Conservation (phyloP, 2,329 filamentous ascomycete species). For the Talaromyces sp. region DNA sequence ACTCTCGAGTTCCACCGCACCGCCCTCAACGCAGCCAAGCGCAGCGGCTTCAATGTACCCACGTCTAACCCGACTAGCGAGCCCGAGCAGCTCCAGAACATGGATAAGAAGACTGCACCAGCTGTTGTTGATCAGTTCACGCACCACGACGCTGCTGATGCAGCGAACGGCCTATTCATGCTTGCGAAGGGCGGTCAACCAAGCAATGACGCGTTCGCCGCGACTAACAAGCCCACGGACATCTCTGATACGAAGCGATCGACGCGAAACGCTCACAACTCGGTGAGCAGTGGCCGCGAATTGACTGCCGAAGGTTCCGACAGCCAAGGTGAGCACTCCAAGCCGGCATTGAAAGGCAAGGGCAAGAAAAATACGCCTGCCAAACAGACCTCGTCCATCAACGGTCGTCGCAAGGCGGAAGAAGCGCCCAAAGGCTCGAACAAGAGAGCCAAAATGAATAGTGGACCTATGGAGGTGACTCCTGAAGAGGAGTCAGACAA, state of each 20-base stretch:
- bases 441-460: conserved; percentile 70
- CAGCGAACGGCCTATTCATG: conserved; percentile 90
- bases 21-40: conserved; percentile 73
- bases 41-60: conserved; percentile 46
- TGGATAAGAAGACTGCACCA: conserved; percentile 41
- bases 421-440: conserved; percentile 65
- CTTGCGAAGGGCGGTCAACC: conserved; percentile 66
- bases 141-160: conserved; percentile 86
- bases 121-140: conserved; percentile 66
- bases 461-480: conserved; percentile 39
- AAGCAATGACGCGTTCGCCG: conserved; percentile 55
- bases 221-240: conserved; percentile 36
- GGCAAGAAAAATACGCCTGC: conserved; percentile 62
- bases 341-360: conserved; percentile 63
- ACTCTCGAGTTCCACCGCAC: conserved; percentile 94
- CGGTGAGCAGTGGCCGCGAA: conserved; percentile 61
- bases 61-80: conserved; percentile 42
- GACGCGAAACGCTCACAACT: conserved; percentile 44
- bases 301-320: conserved; percentile 69
- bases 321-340: conserved; percentile 64
- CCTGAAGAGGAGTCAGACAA: conserved; percentile 53
- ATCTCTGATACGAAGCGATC: conserved; percentile 38
- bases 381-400: conserved; percentile 49
- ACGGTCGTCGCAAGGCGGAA: conserved; percentile 74
- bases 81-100: conserved; percentile 27